phyloP scores from a whole-genome alignment of 1,139 yeast genomes.

The Hyphopichia burtonii region DNA sequence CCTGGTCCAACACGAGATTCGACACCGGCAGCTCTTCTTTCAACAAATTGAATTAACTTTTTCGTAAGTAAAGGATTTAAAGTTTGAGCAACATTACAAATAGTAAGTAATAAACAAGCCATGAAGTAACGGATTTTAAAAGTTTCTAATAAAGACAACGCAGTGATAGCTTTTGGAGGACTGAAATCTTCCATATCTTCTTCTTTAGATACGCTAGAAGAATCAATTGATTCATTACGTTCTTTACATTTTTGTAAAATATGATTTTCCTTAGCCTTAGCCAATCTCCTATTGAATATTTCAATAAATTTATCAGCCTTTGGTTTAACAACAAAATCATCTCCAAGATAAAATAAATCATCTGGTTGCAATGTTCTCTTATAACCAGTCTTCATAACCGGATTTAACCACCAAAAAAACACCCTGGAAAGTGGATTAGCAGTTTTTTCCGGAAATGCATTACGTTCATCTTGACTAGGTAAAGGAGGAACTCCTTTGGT shows the following conservation, averaged over 20 bases:
- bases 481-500: conserved; percentile 37
- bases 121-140: conserved; percentile 50
- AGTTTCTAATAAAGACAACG: conserved; percentile 52
- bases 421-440: conserved; percentile 37
- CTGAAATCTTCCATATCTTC: conserved; percentile 22
- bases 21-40: conserved; percentile 18
- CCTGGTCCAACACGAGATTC: conserved; percentile 27
- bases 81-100: conserved; percentile 18
- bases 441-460: conserved; percentile 28
- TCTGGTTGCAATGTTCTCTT: conserved; percentile 47
- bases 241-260: conserved; percentile 17
- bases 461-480: conserved; percentile 41
- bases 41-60: conserved; percentile 29
- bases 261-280: conserved; percentile 18
- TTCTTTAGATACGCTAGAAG: conserved; percentile 18
- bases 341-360: conserved; percentile 43
- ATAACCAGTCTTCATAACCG: conserved; percentile 50
- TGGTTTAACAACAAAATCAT: conserved; percentile 35
- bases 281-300: conserved; percentile 21
- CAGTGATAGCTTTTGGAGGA: conserved; percentile 16
- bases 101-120: conserved; percentile 28
- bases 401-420: conserved; percentile 53
- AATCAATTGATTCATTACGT: conserved; percentile 22
- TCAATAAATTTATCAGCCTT: conserved; percentile 30
- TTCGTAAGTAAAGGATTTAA: conserved; percentile 29